Percentiles rank a stretch among this genome's conserved stretches.
These are phyloP conservation scores for Macadamia integrifolia DNA, from an alignment of 164 flowering plant species.

Conservation along the genomic window DNA sequence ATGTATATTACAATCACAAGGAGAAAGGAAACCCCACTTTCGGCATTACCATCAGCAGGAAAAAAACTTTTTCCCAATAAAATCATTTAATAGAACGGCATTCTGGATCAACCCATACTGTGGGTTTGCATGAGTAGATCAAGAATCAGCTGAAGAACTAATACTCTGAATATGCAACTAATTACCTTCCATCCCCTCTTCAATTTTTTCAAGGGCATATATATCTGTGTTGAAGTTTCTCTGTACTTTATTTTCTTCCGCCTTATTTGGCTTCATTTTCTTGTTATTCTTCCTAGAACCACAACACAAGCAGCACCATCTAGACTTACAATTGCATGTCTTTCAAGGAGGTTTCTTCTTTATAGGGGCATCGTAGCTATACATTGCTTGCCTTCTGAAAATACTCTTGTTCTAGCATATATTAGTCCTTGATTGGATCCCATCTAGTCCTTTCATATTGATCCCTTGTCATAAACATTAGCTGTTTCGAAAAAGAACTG, in stretches of 20 bases:
- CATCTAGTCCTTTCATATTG: conserved; percentile 73
- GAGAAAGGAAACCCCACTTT: neutral
- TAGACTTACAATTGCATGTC: too few relatives aligned
- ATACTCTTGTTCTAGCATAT: conserved; percentile 74
- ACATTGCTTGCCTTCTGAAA: conserved; percentile 69
- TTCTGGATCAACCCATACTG: too few relatives aligned
- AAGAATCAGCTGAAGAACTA: neutral
- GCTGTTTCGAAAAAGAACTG: neutral
- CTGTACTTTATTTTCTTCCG: conserved; percentile 36
- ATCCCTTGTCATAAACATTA: conserved; percentile 31
- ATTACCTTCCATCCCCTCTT: conserved; percentile 63
- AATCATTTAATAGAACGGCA: too few relatives aligned
- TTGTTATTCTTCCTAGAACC: conserved; percentile 28
- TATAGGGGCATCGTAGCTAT: conserved; percentile 69
- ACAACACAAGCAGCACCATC: too few relatives aligned
- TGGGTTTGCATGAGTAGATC: neutral
- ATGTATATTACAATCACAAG: too few relatives aligned
- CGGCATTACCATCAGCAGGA: too few relatives aligned
- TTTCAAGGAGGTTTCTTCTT: conserved; percentile 9
- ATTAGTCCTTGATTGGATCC: conserved; percentile 63
- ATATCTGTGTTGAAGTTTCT: conserved; percentile 48
- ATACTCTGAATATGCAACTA: neutral
- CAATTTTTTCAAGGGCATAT: conserved; percentile 58
- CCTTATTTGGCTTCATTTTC: conserved; percentile 31
- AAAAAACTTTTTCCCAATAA: too few relatives aligned